A percentile compares a stretch with the other conserved stretches of the same genome.
These are phyloP conservation scores for Fusarium bulbicola DNA, from an alignment of 2,329 filamentous ascomycete species.

Conservation along the genomic window DNA sequence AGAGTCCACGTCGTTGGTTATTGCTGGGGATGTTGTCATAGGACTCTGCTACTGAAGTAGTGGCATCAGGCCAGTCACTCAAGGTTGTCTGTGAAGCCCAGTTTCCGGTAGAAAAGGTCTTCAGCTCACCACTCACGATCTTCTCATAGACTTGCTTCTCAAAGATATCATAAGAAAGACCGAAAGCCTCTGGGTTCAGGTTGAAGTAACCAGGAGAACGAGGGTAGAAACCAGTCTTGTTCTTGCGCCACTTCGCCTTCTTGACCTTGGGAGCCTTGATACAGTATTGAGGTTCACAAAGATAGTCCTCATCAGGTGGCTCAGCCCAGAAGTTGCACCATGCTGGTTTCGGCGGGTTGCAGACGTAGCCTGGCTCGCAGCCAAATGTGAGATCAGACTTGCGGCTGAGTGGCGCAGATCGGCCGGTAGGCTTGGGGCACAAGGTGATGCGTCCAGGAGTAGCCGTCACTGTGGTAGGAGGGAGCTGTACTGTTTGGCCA, in stretches of 20 bases:
- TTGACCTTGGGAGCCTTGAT: slow-evolving; percentile 51
- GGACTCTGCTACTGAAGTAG: slow-evolving; percentile 20
- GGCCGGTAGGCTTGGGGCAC: slow-evolving; percentile 57
- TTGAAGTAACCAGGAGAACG: slow-evolving; percentile 67
- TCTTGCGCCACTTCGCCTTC: slow-evolving; percentile 53
- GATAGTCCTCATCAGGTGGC: slow-evolving; percentile 56
- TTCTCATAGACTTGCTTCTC: slow-evolving; percentile 52
- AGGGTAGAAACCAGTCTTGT: slow-evolving; percentile 61
- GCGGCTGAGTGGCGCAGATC: slow-evolving; percentile 43
- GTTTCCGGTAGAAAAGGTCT: slow-evolving; percentile 63
- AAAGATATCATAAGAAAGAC: slow-evolving; percentile 71
- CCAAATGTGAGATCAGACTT: slow-evolving; percentile 61
- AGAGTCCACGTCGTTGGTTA: slow-evolving; percentile 27
- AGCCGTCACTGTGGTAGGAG: slow-evolving; percentile 43
- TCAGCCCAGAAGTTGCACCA: slow-evolving; percentile 62
- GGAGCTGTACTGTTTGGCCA: slow-evolving; percentile 42
- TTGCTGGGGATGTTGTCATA: slow-evolving; percentile 12
- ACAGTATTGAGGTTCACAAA: slow-evolving; percentile 58
- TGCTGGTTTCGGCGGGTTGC: slow-evolving; percentile 59
- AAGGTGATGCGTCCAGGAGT: slow-evolving; percentile 47
- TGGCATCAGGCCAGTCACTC: slow-evolving; percentile 45
- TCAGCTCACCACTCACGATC: slow-evolving; percentile 48
- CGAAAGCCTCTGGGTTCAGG: slow-evolving; percentile 68
- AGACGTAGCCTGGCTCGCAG: slow-evolving; percentile 62
- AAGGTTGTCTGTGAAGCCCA: slow-evolving; percentile 62